Evolutionary conservation across 2,329 filamentous ascomycete genomes (phyloP), one percentile per base, ranked within the genome.

Genomic region (Penicillium sp.): DNA sequence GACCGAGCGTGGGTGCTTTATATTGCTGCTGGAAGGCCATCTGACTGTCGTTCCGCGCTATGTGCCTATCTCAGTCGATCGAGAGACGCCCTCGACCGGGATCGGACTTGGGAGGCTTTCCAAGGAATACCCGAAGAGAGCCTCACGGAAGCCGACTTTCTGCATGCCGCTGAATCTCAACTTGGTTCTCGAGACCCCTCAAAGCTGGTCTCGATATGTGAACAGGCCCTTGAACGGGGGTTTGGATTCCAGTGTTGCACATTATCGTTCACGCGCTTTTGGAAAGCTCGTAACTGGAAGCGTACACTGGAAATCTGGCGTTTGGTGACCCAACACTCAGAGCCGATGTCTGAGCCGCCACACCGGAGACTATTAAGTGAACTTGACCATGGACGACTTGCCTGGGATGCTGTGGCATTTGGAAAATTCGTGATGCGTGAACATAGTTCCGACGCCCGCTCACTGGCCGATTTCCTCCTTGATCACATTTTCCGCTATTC

Each of bases 61-160:
- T 73, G 81, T 54, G 64, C 63, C 6, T 78, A 76, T 63, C 63
- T 83, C 12, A 74, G 75, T 7, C 65, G 61, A n/a, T 82, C 81
- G 11, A 59, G 66, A 43, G 63, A 71, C 12, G 38, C 68, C 2
- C 51, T 75, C 25, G 76, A 84, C 66, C 71, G 77, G 14, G 74
- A 75, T 58, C 78, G 81, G 49, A 73, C 76, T 17, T 73, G 79
- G 51, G 62, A 73, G n/a, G 60, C 86, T 8, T 86, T 86, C 65
- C 68, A 79, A 34, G 58, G 63, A 3, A 75, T 84, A 28, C 67
- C 75, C 3, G 25, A 60, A 1, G 55, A 73, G 8, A 56, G 75
- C 39, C 78, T 81, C 28, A 75, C 72, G 2, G 64, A 72, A 7
- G 71, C 73, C 4, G 78, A 82, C 54, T 86, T 84, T 67, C 67